Base-by-base conservation (phyloP, 2,329 filamentous ascomycete genomes). In the Talaromyces funiculosus region DNA sequence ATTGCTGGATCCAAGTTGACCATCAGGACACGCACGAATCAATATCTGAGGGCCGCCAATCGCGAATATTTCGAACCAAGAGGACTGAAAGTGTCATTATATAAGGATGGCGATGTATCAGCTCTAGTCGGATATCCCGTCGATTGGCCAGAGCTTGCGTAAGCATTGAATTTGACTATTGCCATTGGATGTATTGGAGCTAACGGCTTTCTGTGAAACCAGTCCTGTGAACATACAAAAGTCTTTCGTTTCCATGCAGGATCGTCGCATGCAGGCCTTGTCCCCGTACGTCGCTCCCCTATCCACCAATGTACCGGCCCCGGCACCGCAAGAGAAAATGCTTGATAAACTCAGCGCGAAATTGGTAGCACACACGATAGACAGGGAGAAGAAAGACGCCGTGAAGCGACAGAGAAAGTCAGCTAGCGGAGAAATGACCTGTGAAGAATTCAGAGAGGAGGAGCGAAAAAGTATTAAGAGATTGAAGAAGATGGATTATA, bases 21-120 rank as follows among this genome's bases (percentile, higher is more conserved):
- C 37, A 43, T 26, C 7, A 56, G 24, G 20, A 42, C 20, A 14
- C 37, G 53, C 20, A 56, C 53, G 8, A 18, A n/a, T 14, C 37
- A 24, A 16, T 56, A 56, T 16, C 37, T 56, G 37, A 16, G 26
- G 37, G 38, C 16, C 6, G 53, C 43, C 4, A 56, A 56, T 29
- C 53, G 53, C 37, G 53, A 56, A 6, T 56, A 56, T 56, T 56
- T 56, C 53, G 37, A 56, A 12, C 53, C 53, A 31, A 56, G 53
- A 18, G 53, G 53, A 43, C 38, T 56, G 24, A 56, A 56, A 14
- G 53, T n/a, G 2, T 56, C 37, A 24, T 22, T 56, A 24, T 56
- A 31, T 35, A 56, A 56, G 18, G 26, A 56, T 31, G 35, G 43
- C 26, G 53, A 43, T 43, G 33, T 56, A 26, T 56, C 37, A 12